phyloP scores from a whole-genome alignment of 805 yeast species.

The Starmera dryadoides region DNA sequence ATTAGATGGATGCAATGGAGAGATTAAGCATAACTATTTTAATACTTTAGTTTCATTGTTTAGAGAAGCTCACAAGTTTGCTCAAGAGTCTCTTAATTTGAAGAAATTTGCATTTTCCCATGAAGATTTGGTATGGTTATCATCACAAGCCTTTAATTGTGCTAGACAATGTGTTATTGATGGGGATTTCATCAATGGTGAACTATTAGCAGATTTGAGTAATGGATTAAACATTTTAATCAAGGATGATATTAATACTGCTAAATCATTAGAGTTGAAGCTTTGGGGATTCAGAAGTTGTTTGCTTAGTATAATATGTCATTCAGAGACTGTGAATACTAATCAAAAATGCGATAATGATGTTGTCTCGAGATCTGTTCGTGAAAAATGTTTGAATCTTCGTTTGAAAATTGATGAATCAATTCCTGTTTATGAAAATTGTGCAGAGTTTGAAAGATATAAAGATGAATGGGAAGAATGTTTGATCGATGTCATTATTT shows the following conservation, averaged over 20 bases:
- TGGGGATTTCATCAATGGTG: slow-evolving; percentile 8
- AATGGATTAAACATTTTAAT: slow-evolving; percentile 13
- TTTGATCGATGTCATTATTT: slow-evolving; percentile 14
- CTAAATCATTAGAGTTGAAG: slow-evolving; percentile 10
- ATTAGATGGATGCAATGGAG: slow-evolving; percentile 7
- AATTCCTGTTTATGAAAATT: slow-evolving; percentile 5
- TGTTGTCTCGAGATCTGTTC: slow-evolving; percentile 5
- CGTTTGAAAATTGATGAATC: slow-evolving; percentile 10
- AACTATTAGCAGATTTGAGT: slow-evolving; percentile 15
- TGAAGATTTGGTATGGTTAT: slow-evolving; percentile 34
- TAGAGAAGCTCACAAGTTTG: slow-evolving; percentile 9
- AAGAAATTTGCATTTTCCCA: slow-evolving; percentile 14
- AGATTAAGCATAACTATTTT: slow-evolving; percentile 4
- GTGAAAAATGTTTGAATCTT: slow-evolving; percentile 5
- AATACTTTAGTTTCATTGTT: slow-evolving; percentile 7
- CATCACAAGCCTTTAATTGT: slow-evolving; percentile 26
- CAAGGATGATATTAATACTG: slow-evolving; percentile 21
- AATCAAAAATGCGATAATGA: slow-evolving; percentile 1
- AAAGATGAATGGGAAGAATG: slow-evolving; percentile 13
- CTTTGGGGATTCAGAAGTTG: slow-evolving; percentile 12
- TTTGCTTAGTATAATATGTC: slow-evolving; percentile 12
- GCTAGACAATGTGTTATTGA: slow-evolving; percentile 18
- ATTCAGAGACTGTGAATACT: slow-evolving; percentile 2
- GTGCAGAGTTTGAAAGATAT: slow-evolving; percentile 7
- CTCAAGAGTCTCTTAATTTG: slow-evolving; percentile 3